Base-by-base conservation (phyloP, 257 asterid genomes). In the Nicotiana knightiana region DNA sequence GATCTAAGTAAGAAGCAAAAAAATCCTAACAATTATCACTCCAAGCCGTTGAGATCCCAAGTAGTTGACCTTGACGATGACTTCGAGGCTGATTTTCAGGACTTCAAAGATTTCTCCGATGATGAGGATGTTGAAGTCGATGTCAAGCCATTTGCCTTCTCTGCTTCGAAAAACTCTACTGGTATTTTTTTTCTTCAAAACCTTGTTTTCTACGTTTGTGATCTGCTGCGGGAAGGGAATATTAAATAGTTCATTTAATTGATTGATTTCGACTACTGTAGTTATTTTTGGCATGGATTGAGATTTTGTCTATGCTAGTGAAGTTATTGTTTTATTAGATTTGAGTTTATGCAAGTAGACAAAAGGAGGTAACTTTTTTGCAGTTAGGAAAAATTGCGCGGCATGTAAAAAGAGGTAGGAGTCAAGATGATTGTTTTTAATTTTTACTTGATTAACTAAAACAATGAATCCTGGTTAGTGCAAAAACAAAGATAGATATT, bases 1-100 rank as follows among this genome's bases (percentile, higher is more conserved):
- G 89, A 84, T 85, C 90, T 89, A 70, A 30, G 13, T 51, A 86
- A 79, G 64, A 83, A 87, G 85, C 85, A 82, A 88, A 91, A 83
- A 85, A 85, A 79, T 33, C 57, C 82, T 4, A 82, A 79, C 54
- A 89, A 83, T 43, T 87, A 81, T 65, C 85, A 81, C 82, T 89
- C 93, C 3, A 94, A 88, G 89, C 91, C 90, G 11, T 76, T 80
- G 89, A 58, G 84, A 65, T 77, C 85, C 55, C 21, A 43, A 18
- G 28, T 46, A 55, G 5, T 32, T 32, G 85, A 83, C 53, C 26
- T 77, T 26, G 80, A 83, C 55, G 16, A 82, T 8, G 85, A 85
- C 33, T 77, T 85, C 55, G 87, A 82, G 35, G 87, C 85, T 12
- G 83, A 81, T 39, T 85, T 81, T 58, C 80, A 81, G 81, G 76